Conservation (phyloP, 129 eudicot genomes). For the Daucus carota region DNA sequence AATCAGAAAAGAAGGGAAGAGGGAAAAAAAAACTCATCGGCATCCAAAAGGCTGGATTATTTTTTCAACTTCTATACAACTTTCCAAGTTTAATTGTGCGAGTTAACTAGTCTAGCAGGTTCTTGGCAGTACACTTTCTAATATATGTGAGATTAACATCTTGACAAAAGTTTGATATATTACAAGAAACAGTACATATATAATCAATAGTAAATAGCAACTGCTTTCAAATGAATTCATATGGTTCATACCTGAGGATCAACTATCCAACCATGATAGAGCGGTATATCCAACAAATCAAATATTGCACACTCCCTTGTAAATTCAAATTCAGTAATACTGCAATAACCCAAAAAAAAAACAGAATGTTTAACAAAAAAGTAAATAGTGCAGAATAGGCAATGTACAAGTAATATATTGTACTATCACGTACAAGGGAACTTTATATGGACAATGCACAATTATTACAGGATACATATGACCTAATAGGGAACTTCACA, state of each 20-base stretch:
- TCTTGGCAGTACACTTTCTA: not conserved
- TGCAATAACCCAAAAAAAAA: constrained; percentile 22
- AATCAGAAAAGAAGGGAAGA: not conserved
- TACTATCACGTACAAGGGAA: not conserved
- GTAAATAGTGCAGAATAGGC: not conserved
- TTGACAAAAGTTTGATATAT: not conserved
- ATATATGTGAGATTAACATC: not conserved
- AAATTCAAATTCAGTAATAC: constrained; percentile 92
- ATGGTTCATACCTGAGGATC: constrained; percentile 76
- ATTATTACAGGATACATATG: not conserved
- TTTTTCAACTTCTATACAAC: not conserved
- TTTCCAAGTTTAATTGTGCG: not conserved
- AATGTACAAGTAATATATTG: not conserved
- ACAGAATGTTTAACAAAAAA: not conserved
- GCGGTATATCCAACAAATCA: constrained; percentile 83
- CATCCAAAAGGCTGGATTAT: not conserved
- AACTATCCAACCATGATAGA: constrained; percentile 97
- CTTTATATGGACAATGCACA: not conserved
- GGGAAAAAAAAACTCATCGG: not conserved
- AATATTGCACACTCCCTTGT: constrained; percentile 91
- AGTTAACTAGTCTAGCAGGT: not conserved
- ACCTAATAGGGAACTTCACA: not conserved
- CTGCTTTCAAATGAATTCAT: not conserved
- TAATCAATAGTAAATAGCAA: not conserved
- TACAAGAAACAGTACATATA: not conserved